Evolutionary conservation across 2,329 filamentous ascomycete genomes (phyloP).

Genomic region (Stylonectria norvegica): DNA sequence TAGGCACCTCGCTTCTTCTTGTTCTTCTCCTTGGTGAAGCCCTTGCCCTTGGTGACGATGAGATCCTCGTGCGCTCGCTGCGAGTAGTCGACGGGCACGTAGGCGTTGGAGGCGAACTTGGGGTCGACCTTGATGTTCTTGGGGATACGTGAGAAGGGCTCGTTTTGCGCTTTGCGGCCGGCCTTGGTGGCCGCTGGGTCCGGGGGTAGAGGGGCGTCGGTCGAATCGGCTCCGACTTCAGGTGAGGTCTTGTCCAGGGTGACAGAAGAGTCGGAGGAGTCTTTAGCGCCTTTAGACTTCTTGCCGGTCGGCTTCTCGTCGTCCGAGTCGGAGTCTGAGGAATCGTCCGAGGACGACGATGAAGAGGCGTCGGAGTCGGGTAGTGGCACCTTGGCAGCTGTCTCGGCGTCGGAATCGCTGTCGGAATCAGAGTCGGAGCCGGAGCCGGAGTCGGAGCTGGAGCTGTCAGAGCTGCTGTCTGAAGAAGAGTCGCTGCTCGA

Average conservation of each 20-base stretch:
- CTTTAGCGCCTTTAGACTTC: slow-evolving; percentile 16
- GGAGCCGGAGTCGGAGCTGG: slow-evolving; percentile 36
- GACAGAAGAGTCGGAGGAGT: slow-evolving; percentile 43
- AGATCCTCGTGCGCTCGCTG: slow-evolving; percentile 84
- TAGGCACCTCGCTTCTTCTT: slow-evolving; percentile 94
- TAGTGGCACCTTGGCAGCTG: slow-evolving; percentile 40
- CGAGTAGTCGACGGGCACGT: slow-evolving; percentile 81
- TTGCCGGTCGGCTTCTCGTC: slow-evolving; percentile 6
- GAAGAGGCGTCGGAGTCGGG: slow-evolving; percentile 40
- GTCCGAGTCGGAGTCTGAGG: slow-evolving; percentile 37
- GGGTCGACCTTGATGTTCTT: slow-evolving; percentile 66
- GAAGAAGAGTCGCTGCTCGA: slow-evolving; percentile 25
- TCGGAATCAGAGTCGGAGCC: slow-evolving; percentile 37
- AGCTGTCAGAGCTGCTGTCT: slow-evolving; percentile 26
- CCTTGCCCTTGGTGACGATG: slow-evolving; percentile 88
- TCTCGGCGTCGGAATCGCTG: slow-evolving; percentile 33
- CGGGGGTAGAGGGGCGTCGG: slow-evolving; percentile 51
- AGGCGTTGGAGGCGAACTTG: slow-evolving; percentile 73
- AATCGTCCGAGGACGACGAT: slow-evolving; percentile 31
- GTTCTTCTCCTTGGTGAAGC: slow-evolving; percentile 99
- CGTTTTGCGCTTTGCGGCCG: slow-evolving; percentile 51
- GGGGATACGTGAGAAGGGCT: slow-evolving; percentile 75
- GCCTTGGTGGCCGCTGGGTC: slow-evolving; percentile 43
- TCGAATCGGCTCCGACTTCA: slow-evolving; percentile 28
- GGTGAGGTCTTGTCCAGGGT: slow-evolving; percentile 53